Evolutionary conservation across 371 early-diverging fungal species (phyloP).

Genomic region (Apophysomyces ossiformis): DNA sequence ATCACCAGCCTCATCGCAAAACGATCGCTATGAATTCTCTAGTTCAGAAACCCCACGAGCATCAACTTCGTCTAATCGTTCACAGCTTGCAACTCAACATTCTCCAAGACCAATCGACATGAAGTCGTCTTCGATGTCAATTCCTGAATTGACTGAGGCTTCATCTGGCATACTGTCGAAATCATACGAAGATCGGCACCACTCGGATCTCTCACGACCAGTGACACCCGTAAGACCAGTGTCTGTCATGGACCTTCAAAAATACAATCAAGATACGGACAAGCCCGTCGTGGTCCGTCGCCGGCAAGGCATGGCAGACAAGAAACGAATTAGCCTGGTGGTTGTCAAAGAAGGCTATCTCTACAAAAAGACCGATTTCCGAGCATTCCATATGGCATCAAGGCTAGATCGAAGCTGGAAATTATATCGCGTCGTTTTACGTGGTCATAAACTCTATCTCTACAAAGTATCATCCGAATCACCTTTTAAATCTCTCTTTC

Average conservation of each 20-base stretch:
- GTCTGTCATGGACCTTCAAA: slow-evolving; percentile 17
- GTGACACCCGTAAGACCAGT: neutral
- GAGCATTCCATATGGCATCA: slow-evolving; percentile 52
- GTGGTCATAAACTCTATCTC: slow-evolving; percentile 83
- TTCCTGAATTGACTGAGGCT: neutral
- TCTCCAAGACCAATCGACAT: slow-evolving; percentile 8
- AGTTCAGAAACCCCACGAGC: slow-evolving; percentile 7
- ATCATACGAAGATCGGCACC: slow-evolving; percentile 20
- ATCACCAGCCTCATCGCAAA: neutral
- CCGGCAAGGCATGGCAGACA: slow-evolving; percentile 1
- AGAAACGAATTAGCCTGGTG: slow-evolving; percentile 40
- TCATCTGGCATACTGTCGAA: slow-evolving; percentile 15
- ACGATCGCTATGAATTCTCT: neutral
- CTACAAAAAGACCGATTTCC: slow-evolving; percentile 68
- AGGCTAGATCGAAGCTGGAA: slow-evolving; percentile 79
- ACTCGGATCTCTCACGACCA: neutral
- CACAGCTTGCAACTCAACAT: neutral
- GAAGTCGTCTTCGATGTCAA: neutral
- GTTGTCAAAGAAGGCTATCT: slow-evolving; percentile 65
- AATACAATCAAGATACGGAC: slow-evolving; percentile 10
- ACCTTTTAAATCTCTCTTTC: slow-evolving; percentile 54
- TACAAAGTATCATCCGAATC: slow-evolving; percentile 75
- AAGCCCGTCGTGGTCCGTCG: neutral
- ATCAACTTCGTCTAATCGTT: slow-evolving; percentile 7
- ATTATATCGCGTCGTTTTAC: slow-evolving; percentile 73